Base-by-base conservation (phyloP, 2,329 filamentous ascomycete species). In the Diaporthe ampelina region DNA sequence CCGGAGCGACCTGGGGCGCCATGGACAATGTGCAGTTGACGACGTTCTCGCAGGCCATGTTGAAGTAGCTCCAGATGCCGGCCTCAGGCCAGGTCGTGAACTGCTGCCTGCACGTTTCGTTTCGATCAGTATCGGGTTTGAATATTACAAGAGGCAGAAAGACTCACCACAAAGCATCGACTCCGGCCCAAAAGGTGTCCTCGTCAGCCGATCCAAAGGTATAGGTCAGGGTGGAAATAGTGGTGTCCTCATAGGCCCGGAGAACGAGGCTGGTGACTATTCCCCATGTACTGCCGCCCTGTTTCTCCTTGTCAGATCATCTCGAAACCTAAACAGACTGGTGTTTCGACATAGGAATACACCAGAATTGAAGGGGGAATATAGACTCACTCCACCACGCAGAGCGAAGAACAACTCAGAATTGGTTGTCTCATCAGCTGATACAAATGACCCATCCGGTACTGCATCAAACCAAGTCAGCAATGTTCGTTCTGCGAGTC, bases 361-460 rank as follows among this genome's bases (percentile, higher is more conserved):
- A 29, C 29, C 29, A 29, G 29, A 29, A 29, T 29, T 29, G 3
- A 29, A 29, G 29, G 29, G 29, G 29, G 29, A 29, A 29, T 29
- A 29, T 29, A 29, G 29, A 52, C 61, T n/a, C 24, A 67, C 61
- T 24, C 84, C 87, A 29, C 87, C 87, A 24, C 85, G 81, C 43
- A 89, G 80, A 4, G 87, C 87, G 84, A 85, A 88, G 80, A 85
- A 89, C 3, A 90, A 80, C 59, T 89, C 87, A 0, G 81, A 59
- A 72, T 89, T 83, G 35, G 81, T 77, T 17, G 79, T 81, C 58
- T 80, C 78, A 58, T 81, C 85, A 40, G 83, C 85, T 50, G 85
- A 84, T 6, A 88, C 79, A 32, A 86, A 82, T 6, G 80, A 77
- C 15, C 88, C 88, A 73, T 84, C 83, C 21, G 86, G 83, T 9